Percentiles rank a stretch among this genome's conserved stretches.
Conservation (phyloP, 2,329 filamentous ascomycete genomes). For the Cladobotryum protrusum region DNA sequence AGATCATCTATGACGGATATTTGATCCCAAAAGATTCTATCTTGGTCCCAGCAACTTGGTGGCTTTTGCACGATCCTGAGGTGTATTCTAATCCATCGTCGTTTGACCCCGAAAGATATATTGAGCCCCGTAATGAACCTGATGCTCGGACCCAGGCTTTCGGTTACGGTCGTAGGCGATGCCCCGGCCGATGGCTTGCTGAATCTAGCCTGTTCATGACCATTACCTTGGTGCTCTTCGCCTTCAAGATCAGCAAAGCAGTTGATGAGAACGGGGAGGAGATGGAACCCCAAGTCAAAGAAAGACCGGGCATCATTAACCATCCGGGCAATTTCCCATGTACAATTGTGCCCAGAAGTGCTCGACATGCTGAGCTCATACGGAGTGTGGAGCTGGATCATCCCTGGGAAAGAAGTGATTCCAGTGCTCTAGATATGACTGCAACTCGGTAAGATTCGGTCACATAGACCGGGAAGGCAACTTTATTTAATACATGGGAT, state of each 20-base stretch:
- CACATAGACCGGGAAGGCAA: too few species aligned
- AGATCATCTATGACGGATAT: not conserved
- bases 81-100: not conserved
- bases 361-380: too few species aligned
- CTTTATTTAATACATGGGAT: too few species aligned
- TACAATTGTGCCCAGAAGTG: too few species aligned
- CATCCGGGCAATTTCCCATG: too few species aligned
- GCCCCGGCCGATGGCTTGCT: constrained; percentile 6
- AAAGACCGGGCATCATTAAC: too few species aligned
- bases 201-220: constrained; percentile 2
- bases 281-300: too few species aligned
- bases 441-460: too few species aligned
- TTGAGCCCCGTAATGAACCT: constrained; percentile 10
- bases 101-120: constrained; percentile 8
- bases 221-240: not conserved
- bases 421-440: too few species aligned
- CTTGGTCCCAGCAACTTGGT: constrained; percentile 4
- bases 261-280: not conserved
- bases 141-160: constrained; percentile 1
- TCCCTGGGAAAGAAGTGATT: too few species aligned
- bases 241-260: constrained; percentile 2
- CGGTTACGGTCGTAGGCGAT: constrained; percentile 9
- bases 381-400: too few species aligned
- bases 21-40: constrained; percentile 5
- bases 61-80: constrained; percentile 1